phyloP scores from a whole-genome alignment of 768 basidiomycete species.

The Kwoniella sp. region DNA sequence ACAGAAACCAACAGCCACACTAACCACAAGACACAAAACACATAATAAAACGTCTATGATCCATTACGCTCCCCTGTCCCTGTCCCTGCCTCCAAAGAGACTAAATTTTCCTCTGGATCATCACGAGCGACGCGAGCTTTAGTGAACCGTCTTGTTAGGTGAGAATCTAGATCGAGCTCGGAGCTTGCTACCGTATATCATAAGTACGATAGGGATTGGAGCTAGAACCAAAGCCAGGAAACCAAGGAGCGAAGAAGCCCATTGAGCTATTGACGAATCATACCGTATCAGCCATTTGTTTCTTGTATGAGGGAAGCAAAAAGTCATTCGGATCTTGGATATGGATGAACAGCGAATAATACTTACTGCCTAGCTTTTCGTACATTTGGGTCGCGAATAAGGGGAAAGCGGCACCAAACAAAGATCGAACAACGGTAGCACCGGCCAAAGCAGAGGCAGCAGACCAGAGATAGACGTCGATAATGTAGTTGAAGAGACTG shows the following conservation, averaged over 20 bases:
- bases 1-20: no score
- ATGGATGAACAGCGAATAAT: not conserved
- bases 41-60: no score
- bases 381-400: constrained; percentile 57
- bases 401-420: constrained; percentile 54
- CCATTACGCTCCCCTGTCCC: no score
- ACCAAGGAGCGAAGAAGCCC: constrained; percentile 57
- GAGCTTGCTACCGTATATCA: constrained; percentile 47
- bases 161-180: constrained; percentile 45
- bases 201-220: constrained; percentile 52
- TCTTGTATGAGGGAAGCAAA: no score
- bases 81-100: no score
- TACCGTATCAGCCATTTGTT: not conserved
- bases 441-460: constrained; percentile 58
- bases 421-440: constrained; percentile 49
- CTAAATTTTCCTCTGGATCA: no score
- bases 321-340: no score
- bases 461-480: constrained; percentile 57
- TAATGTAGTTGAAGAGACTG: constrained; percentile 54
- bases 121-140: no score
- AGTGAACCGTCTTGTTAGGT: constrained; percentile 31
- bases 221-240: constrained; percentile 52
- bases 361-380: constrained; percentile 50
- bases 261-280: constrained; percentile 37
- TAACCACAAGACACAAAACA: no score